Evolutionary conservation across 495 filamentous ascomycete genomes (phyloP).

Genomic region (Aspergillus sclerotioniger): DNA sequence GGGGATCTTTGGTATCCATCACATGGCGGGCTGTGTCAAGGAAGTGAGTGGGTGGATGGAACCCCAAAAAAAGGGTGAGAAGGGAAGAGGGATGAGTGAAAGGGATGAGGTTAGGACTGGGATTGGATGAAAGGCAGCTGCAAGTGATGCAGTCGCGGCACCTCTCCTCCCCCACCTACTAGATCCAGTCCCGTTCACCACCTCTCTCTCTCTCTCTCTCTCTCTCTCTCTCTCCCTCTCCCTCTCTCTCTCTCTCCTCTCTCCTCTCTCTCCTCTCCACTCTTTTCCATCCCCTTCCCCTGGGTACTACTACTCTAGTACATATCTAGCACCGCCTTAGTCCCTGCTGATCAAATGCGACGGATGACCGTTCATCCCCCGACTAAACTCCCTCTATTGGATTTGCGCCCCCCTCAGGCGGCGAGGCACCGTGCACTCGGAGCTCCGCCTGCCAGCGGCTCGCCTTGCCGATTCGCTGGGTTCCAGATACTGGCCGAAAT

Average conservation of each 20-base stretch:
- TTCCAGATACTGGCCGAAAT: no score
- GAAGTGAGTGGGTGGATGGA: neutral
- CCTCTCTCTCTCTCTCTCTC: no score
- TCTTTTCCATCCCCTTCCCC: neutral
- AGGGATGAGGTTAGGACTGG: neutral
- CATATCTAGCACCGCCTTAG: neutral
- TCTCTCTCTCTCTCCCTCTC: neutral
- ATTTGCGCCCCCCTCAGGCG: neutral
- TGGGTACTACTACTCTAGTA: neutral
- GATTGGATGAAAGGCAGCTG: neutral
- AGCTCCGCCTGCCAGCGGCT: neutral
- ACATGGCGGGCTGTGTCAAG: neutral
- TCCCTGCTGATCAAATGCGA: neutral
- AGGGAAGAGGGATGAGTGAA: neutral
- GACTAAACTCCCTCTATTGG: neutral
- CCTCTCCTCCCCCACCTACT: no score
- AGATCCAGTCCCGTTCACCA: no score
- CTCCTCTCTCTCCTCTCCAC: no score
- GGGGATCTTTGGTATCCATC: neutral
- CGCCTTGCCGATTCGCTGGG: neutral
- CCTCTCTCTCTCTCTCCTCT: neutral
- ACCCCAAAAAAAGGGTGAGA: no score
- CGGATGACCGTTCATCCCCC: neutral
- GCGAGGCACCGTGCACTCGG: neutral
- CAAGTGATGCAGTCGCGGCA: no score